Percentiles rank a stretch among this genome's conserved stretches.
Conservation (phyloP, 208 protist species). For the Leishmania mexicana region DNA sequence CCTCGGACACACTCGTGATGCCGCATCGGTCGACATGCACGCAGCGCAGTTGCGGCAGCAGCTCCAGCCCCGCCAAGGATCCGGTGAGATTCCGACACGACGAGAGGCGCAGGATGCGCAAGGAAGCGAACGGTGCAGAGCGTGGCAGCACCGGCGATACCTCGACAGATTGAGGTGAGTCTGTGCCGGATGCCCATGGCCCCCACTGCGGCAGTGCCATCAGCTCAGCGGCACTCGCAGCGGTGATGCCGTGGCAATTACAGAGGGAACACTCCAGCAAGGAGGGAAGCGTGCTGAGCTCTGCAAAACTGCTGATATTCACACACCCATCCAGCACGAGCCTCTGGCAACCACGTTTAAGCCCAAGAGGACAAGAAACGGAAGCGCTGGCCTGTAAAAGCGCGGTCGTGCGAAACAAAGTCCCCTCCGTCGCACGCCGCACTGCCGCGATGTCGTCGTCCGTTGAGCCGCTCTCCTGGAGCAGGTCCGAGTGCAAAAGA, state of each 20-base stretch:
- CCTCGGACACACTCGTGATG: constrained; percentile 4
- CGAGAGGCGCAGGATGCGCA: constrained; percentile 11
- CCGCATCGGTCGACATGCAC: constrained; percentile 12
- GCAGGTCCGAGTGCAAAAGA: not conserved
- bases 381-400: not conserved
- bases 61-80: constrained; percentile 8
- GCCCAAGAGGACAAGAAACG: not conserved
- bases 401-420: not conserved
- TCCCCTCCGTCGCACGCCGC: not conserved
- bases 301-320: constrained; percentile 10
- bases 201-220: no score
- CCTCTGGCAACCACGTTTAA: not conserved
- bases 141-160: not conserved
- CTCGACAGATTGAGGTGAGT: not conserved
- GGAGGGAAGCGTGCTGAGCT: not conserved
- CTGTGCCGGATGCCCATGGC: not conserved
- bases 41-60: constrained; percentile 7
- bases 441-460: not conserved
- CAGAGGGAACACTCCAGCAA: constrained; percentile 15
- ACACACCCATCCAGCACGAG: constrained; percentile 25
- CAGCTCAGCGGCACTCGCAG: constrained; percentile 4
- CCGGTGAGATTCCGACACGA: constrained; percentile 12
- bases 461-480: not conserved
- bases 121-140: not conserved
- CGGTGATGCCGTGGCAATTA: constrained; percentile 15